Percentiles rank a stretch among this genome's conserved stretches.
These are phyloP conservation scores for Colletotrichum abscissum DNA, from an alignment of 2,329 filamentous ascomycete genomes.

Conservation along the genomic window DNA sequence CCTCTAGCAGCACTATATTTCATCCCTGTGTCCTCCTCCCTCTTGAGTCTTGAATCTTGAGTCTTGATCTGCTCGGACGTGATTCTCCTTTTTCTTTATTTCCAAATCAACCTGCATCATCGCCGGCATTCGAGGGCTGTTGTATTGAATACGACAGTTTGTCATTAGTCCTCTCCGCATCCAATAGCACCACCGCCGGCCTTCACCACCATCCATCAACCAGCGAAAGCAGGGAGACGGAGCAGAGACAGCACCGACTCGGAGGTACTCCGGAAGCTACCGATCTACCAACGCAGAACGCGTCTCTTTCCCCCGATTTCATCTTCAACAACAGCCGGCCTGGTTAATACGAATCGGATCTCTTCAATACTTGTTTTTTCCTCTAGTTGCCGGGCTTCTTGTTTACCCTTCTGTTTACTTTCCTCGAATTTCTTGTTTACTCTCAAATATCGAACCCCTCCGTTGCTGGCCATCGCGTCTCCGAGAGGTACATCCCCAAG, in stretches of 20 bases:
- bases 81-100: slow-evolving; percentile 3
- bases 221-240: slow-evolving; percentile 11
- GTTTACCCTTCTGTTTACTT: background rate
- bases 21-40: slow-evolving; percentile 33
- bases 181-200: background rate
- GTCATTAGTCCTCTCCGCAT: background rate
- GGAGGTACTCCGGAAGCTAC: slow-evolving; percentile 12
- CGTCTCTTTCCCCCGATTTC: slow-evolving; percentile 2
- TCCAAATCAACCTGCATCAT: slow-evolving; percentile 24
- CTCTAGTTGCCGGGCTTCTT: slow-evolving; percentile 1
- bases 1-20: slow-evolving; percentile 29
- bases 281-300: background rate
- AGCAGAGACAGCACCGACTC: background rate
- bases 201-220: background rate
- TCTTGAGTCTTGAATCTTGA: slow-evolving; percentile 14
- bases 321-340: slow-evolving; percentile 28
- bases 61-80: slow-evolving; percentile 1
- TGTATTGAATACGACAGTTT: slow-evolving; percentile 32
- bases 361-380: slow-evolving; percentile 8
- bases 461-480: slow-evolving; percentile 16
- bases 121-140: slow-evolving; percentile 27
- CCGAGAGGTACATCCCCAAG: background rate
- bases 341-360: slow-evolving; percentile 20
- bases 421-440: background rate
- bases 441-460: background rate